These are phyloP conservation scores for Dendrobium catenatum DNA, from an alignment of 106 monocot species.

Conservation along the genomic window DNA sequence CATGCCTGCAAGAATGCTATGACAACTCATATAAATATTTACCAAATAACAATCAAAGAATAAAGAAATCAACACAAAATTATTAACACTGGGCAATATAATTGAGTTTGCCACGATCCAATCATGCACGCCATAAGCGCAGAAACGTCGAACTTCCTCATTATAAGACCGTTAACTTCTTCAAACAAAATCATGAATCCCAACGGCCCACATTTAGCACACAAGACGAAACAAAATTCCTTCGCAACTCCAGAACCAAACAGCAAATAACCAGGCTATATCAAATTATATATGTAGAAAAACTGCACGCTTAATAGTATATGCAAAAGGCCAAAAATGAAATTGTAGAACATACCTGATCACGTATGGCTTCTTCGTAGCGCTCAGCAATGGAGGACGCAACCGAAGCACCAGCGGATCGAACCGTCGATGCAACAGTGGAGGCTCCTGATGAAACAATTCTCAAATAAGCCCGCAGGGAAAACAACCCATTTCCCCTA, in stretches of 20 bases:
- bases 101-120: background rate
- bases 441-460: conserved; percentile 27
- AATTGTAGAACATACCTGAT: conserved; percentile 7
- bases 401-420: conserved; percentile 21
- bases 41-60: background rate
- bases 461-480: conserved; percentile 16
- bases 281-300: background rate
- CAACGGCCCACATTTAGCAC: background rate
- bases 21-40: background rate
- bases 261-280: background rate
- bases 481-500: conserved; percentile 11
- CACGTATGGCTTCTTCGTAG: conserved; percentile 16
- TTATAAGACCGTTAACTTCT: background rate
- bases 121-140: background rate
- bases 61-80: background rate
- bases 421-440: conserved; percentile 21
- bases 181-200: background rate
- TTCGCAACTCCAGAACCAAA: background rate
- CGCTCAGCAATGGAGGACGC: conserved; percentile 19
- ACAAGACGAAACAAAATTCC: background rate
- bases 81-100: background rate
- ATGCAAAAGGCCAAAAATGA: background rate
- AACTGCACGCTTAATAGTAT: background rate
- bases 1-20: background rate
- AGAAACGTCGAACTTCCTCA: background rate